phyloP scores from a whole-genome alignment of 208 protist genomes.

The Trypanosoma cruzi region DNA sequence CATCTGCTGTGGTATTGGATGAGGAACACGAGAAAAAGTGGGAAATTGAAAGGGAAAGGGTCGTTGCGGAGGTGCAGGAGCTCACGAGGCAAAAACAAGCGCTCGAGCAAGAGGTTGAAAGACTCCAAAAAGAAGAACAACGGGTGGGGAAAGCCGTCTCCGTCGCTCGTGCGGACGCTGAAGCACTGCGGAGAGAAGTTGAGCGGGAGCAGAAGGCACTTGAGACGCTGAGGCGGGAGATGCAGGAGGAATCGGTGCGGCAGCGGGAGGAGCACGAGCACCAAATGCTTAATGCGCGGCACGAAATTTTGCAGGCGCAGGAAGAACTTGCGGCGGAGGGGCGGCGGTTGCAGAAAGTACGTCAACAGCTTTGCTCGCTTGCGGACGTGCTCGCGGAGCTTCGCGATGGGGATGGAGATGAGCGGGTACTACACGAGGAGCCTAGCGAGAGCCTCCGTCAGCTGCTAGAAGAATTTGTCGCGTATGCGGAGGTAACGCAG shows the following conservation, averaged over 20 bases:
- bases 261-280: background rate
- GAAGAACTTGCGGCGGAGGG: background rate
- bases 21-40: background rate
- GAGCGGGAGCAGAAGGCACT: background rate
- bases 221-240: background rate
- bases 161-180: background rate
- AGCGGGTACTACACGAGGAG: background rate
- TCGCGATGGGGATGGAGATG: background rate
- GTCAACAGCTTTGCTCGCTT: background rate
- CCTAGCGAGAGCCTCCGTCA: background rate
- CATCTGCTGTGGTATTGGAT: background rate
- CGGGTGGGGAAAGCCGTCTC: background rate
- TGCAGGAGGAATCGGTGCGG: background rate
- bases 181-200: background rate
- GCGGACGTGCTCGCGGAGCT: conserved; percentile 3
- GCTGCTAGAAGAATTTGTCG: conserved; percentile 7
- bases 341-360: conserved; percentile 1
- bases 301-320: background rate
- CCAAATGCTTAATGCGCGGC: background rate
- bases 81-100: background rate
- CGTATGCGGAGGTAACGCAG: conserved; percentile 2
- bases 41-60: background rate
- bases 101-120: background rate
- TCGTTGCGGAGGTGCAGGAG: background rate
- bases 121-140: background rate